A percentile compares a stretch with the other conserved stretches of the same genome.
Conservation (phyloP, 495 filamentous ascomycete species). For the Hypoxylon lienhwacheense region DNA sequence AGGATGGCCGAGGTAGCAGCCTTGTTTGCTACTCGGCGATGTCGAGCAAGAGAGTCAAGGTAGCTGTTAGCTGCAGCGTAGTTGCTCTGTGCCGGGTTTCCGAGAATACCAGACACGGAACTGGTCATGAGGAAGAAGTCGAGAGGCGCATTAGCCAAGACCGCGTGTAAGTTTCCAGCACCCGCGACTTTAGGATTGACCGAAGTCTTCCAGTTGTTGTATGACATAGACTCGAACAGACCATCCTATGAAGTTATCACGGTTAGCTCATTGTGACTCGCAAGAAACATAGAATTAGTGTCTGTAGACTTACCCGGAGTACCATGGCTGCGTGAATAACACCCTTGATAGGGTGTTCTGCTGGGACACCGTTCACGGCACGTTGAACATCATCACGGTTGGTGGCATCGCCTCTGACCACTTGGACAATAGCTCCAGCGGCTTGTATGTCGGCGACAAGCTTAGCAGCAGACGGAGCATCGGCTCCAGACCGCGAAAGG, state of each 20-base stretch:
- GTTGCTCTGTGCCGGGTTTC: conserved; percentile 49
- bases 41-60: conserved; percentile 41
- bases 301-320: conserved; percentile 28
- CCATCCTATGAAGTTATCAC: conserved; percentile 35
- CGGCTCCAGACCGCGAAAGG: conserved; percentile 51
- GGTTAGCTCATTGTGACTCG: neutral
- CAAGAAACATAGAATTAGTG: neutral
- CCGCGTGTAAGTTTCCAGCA: conserved; percentile 45
- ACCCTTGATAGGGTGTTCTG: conserved; percentile 44
- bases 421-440: conserved; percentile 15
- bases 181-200: conserved; percentile 47
- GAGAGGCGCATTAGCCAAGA: conserved; percentile 35
- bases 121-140: conserved; percentile 59
- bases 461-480: conserved; percentile 12
- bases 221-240: conserved; percentile 42
- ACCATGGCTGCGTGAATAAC: conserved; percentile 59
- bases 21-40: conserved; percentile 13
- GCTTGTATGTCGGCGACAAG: conserved; percentile 9
- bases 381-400: conserved; percentile 12
- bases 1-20: conserved; percentile 37
- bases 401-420: conserved; percentile 23
- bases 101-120: conserved; percentile 52
- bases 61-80: conserved; percentile 55
- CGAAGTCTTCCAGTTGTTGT: conserved; percentile 37
- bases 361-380: conserved; percentile 8